Conservation (phyloP, 2,329 filamentous ascomycete genomes). For the Ophiostoma angusticollis region DNA sequence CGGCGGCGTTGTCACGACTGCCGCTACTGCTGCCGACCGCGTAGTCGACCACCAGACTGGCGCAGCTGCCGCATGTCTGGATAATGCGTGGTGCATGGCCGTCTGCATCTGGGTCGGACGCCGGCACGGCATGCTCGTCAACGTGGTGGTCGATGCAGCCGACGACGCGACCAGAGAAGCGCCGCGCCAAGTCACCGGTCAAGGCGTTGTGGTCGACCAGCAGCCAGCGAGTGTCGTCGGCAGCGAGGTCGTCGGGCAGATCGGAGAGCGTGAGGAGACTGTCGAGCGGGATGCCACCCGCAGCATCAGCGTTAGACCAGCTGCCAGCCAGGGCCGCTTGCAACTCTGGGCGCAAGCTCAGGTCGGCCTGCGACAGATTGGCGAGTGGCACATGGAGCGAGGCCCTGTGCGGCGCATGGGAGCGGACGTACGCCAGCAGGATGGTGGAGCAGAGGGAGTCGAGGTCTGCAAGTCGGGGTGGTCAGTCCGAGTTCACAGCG, state of each 20-base stretch:
- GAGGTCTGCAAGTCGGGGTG: constrained; percentile 41
- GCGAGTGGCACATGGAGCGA: constrained; percentile 56
- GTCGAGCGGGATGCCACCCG: constrained; percentile 33
- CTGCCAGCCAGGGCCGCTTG: constrained; percentile 45
- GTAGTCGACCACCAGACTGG: constrained; percentile 53
- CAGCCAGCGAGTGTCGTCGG: constrained; percentile 52
- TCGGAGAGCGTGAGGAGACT: constrained; percentile 52
- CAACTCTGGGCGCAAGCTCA: constrained; percentile 62
- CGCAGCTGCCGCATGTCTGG: constrained; percentile 57
- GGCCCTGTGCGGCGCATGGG: constrained; percentile 36
- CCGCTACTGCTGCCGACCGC: too few species aligned
- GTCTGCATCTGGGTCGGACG: constrained; percentile 22
- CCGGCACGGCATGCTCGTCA: constrained; percentile 48
- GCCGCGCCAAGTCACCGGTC: constrained; percentile 44
- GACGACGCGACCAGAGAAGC: constrained; percentile 31
- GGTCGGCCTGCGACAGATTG: constrained; percentile 55
- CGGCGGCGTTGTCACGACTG: too few species aligned
- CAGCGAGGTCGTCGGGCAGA: constrained; percentile 31
- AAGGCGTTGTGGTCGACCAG: constrained; percentile 71
- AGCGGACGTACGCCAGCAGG: constrained; percentile 61
- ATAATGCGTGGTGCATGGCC: constrained; percentile 42
- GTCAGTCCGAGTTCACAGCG: too few species aligned
- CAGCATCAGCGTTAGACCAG: not conserved
- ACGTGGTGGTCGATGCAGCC: constrained; percentile 70
- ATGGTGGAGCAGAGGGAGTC: constrained; percentile 68